phyloP scores from a whole-genome alignment of 306 rosid genomes.

The Gastrolobium bilobum region DNA sequence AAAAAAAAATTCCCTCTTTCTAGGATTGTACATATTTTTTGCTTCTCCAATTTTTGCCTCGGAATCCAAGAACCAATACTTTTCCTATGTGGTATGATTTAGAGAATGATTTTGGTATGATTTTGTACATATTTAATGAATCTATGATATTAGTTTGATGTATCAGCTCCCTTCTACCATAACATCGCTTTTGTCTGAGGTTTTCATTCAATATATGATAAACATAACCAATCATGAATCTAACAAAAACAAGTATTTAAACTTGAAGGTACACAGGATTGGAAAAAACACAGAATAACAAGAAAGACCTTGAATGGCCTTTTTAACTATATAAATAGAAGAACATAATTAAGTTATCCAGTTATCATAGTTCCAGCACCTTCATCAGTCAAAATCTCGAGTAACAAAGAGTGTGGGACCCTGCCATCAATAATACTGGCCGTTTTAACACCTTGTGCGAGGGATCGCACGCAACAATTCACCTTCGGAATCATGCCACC shows the following conservation, averaged over 20 bases:
- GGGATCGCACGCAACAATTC: constrained; percentile 79
- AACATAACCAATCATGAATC: neutral
- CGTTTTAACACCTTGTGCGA: constrained; percentile 86
- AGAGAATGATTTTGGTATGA: too few relatives aligned
- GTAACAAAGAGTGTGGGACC: constrained; percentile 78
- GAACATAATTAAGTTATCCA: constrained; percentile 35
- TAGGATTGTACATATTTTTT: constrained; percentile 37
- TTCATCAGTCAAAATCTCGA: constrained; percentile 89
- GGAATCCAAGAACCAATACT: constrained; percentile 21
- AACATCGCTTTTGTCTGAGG: too few relatives aligned
- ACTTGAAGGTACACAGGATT: constrained; percentile 3
- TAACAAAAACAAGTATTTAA: neutral
- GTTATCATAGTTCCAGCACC: constrained; percentile 97
- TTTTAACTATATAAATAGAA: neutral
- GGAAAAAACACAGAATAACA: neutral
- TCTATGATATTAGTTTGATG: too few relatives aligned
- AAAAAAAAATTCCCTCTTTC: neutral
- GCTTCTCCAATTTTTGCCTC: constrained; percentile 9
- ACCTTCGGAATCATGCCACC: constrained; percentile 99
- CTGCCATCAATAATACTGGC: constrained; percentile 91
- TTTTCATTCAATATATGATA: neutral
- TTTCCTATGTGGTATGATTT: constrained; percentile 1
- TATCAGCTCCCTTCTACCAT: too few relatives aligned
- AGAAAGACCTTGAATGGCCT: neutral
- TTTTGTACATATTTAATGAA: too few relatives aligned